Evolutionary conservation across 73 alveolate genomes (phyloP).

Genomic region (Tetrahymena borealis): DNA sequence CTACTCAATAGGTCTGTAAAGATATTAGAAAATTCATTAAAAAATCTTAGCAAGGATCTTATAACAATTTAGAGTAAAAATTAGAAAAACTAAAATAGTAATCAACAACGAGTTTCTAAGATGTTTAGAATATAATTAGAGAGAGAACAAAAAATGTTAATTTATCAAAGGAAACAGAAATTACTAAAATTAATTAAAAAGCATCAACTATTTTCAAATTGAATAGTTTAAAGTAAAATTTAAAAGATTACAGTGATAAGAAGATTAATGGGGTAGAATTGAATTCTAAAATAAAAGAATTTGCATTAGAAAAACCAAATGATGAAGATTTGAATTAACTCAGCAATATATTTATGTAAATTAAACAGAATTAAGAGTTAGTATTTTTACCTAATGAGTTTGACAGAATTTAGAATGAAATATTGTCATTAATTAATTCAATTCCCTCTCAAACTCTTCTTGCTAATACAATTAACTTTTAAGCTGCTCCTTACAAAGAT

Average conservation of each 20-base stretch:
- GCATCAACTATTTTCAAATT: background rate
- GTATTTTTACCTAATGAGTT: background rate
- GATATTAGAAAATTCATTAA: background rate
- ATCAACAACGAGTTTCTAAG: background rate
- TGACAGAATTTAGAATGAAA: background rate
- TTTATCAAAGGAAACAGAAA: background rate
- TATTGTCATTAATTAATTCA: background rate
- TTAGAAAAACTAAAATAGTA: background rate
- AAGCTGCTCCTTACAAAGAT: background rate
- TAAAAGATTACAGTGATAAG: background rate
- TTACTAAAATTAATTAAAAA: background rate
- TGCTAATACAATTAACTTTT: background rate
- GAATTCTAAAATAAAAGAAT: background rate
- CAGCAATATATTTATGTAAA: background rate
- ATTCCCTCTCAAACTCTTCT: background rate
- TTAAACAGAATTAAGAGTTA: background rate
- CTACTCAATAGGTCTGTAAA: background rate
- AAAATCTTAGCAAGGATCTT: background rate
- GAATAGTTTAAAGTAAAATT: background rate
- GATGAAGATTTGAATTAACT: background rate
- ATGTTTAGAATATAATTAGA: background rate
- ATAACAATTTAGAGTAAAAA: background rate
- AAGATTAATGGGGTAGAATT: background rate
- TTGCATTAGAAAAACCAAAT: background rate
- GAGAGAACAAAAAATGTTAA: background rate